phyloP scores from a whole-genome alignment of 352 stramenopile species.

The Phytophthora nicotianae region DNA sequence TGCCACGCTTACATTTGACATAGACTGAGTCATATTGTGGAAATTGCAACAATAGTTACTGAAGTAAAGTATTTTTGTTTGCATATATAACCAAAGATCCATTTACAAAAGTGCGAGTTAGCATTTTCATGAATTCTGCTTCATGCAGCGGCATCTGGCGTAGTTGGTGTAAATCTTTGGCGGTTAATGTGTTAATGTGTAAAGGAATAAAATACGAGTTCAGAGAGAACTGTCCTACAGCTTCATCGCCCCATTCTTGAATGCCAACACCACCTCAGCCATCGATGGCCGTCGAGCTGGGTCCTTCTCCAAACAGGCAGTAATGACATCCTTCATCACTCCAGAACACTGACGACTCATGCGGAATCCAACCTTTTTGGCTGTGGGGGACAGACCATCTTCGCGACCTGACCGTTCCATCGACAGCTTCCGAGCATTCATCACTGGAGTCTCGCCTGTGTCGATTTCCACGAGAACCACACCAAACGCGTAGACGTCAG shows the following conservation, averaged over 20 bases:
- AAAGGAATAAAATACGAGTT: slow-evolving; percentile 26
- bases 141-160: slow-evolving; percentile 19
- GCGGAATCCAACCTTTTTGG: slow-evolving; percentile 56
- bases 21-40: too few relatives aligned
- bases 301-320: slow-evolving; percentile 63
- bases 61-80: slow-evolving; percentile 8
- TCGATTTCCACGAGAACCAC: slow-evolving; percentile 83
- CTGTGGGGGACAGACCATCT: slow-evolving; percentile 41
- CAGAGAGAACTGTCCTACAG: slow-evolving; percentile 33
- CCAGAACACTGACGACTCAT: slow-evolving; percentile 60
- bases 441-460: slow-evolving; percentile 66
- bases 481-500: slow-evolving; percentile 80
- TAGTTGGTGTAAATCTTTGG: neutral
- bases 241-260: slow-evolving; percentile 64
- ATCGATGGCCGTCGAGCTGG: slow-evolving; percentile 60
- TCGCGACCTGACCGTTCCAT: slow-evolving; percentile 36
- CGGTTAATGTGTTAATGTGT: neutral
- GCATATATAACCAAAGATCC: slow-evolving; percentile 3
- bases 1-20: too few relatives aligned
- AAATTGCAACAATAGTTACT: neutral
- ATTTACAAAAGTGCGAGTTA: slow-evolving; percentile 13
- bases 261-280: slow-evolving; percentile 59
- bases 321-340: slow-evolving; percentile 72
- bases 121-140: slow-evolving; percentile 4
- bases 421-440: slow-evolving; percentile 55